Conservation (phyloP, 352 stramenopile genomes). For the Phytophthora foliorum region DNA sequence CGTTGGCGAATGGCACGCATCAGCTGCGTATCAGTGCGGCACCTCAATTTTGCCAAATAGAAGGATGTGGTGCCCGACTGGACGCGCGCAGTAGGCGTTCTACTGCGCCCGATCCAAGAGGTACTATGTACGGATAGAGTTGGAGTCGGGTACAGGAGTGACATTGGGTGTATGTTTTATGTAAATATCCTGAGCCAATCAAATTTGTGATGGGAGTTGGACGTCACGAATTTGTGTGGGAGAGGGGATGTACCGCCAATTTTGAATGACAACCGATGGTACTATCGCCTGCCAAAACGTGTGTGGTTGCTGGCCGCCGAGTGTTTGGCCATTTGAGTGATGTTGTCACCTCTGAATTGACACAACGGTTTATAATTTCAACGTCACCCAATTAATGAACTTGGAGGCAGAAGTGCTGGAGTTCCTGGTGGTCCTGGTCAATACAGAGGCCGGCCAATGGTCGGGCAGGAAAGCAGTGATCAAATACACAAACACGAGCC, state of each 20-base stretch:
- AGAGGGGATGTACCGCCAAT: slow-evolving; percentile 6
- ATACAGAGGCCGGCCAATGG: no score
- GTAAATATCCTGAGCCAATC: not conserved
- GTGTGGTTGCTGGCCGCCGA: no score
- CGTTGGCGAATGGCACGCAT: slow-evolving; percentile 25
- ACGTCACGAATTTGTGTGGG: slow-evolving; percentile 1
- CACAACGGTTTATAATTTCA: no score
- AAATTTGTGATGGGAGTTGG: slow-evolving; percentile 1
- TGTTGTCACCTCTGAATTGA: no score
- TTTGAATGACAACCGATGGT: not conserved
- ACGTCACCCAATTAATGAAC: no score
- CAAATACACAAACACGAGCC: no score
- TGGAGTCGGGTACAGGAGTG: not conserved
- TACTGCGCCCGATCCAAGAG: no score
- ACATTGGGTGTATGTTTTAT: not conserved
- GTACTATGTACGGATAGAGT: no score
- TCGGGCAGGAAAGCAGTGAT: no score
- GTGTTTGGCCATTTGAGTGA: not conserved
- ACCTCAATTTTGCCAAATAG: not conserved
- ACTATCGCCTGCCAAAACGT: not conserved
- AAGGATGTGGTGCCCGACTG: not conserved
- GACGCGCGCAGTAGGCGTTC: no score
- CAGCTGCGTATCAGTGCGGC: slow-evolving; percentile 30
- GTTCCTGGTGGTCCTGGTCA: no score
- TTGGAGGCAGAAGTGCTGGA: no score